Base-by-base conservation (phyloP, 2,329 filamentous ascomycete species). In the Emergomyces africanus region DNA sequence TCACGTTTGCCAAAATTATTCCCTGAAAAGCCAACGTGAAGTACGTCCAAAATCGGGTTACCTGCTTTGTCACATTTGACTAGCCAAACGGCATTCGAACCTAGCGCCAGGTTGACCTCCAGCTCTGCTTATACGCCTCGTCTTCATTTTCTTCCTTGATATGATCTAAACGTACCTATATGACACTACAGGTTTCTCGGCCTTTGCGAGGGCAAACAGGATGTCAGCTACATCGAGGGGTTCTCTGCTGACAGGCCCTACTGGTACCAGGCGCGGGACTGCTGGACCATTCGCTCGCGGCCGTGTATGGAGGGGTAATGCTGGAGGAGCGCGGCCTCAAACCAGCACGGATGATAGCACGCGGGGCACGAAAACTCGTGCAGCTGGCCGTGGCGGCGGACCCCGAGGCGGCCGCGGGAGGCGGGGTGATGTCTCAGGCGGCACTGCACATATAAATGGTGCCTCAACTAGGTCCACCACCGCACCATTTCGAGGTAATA, bases 221-320 rank as follows among this genome's bases (percentile, higher is more conserved):
- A 58, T 58, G 46, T 58, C 48, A 37, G 57, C 35, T 25, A 28
- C 39, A 48, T 23, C 33, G 48, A 44, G 35, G 35, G 57, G 28
- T 25, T 54, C 39, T 14, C 10, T 25, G 28, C 42, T 57, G 41
- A 20, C 41, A 25, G 56, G 48, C 10, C n/a, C 53, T 49, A 23
- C 53, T 35, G 57, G 56, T 20, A 10, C 57, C 15, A 61, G 48
- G 57, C 61, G 61, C 23, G 61, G 61, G 9, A 20, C 55, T 35
- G 30, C 48, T 25, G 50, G 57, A 14, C 57, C 54, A 25, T 57
- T 48, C 15, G 33, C 20, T 30, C 59, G 61, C 14, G 59, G 59
- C 25, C 53, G 59, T 15, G 35, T 44, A 23, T 49, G 30, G 57
- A 51, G 57, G 35, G 57, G 57, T 3, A 46, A 23, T 15, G 30